A percentile compares a stretch with the other conserved stretches of the same genome.
Conservation (phyloP, 106 monocot species). For the Agapanthus africanus region DNA sequence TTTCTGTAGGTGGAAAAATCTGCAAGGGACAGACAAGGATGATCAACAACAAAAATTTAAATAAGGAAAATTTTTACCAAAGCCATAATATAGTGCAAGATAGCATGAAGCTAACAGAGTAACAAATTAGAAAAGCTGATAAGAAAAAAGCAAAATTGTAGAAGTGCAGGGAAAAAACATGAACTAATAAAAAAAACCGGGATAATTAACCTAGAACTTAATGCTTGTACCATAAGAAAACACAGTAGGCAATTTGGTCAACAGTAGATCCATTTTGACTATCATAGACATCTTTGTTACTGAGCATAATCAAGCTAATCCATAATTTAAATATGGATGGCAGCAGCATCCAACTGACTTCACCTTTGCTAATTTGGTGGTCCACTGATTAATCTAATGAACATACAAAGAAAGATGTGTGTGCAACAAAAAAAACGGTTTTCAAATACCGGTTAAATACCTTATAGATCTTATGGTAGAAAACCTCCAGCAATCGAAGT, state of each 20-base stretch:
- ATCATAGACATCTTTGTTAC: not conserved
- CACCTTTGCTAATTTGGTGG: not conserved
- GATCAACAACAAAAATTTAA: slow-evolving; percentile 5
- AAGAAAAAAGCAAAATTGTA: not conserved
- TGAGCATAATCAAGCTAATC: not conserved
- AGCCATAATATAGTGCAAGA: not conserved
- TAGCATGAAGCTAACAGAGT: not conserved
- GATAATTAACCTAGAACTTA: not conserved
- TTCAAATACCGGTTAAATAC: slow-evolving; percentile 17
- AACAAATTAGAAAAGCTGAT: not conserved
- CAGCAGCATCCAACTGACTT: not conserved
- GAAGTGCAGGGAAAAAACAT: not conserved
- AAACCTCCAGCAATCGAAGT: slow-evolving; percentile 73
- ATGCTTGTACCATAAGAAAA: not conserved
- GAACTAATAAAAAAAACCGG: not conserved
- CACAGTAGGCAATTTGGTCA: not conserved
- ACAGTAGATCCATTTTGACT: not conserved
- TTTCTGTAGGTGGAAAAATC: slow-evolving; percentile 61
- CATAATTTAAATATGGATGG: not conserved
- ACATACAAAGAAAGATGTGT: not conserved
- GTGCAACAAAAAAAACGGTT: not conserved
- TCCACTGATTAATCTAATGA: not conserved
- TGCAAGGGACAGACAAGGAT: slow-evolving; percentile 19
- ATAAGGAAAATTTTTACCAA: not conserved
- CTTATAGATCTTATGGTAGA: slow-evolving; percentile 89